phyloP scores from a whole-genome alignment of 352 stramenopile genomes.

The Phytophthora hibernalis region DNA sequence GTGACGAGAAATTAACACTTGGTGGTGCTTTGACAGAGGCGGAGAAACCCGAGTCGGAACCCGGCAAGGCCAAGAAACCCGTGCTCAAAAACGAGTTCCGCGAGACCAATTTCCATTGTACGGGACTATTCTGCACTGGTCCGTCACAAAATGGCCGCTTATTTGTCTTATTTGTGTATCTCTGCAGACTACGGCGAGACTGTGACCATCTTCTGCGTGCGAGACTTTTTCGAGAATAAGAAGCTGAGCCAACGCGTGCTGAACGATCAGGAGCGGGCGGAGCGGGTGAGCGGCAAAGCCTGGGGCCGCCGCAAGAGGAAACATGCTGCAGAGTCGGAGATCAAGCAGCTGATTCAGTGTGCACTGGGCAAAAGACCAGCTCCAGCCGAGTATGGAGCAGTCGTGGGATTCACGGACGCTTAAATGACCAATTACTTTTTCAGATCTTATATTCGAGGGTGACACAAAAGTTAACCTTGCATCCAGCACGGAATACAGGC shows the following conservation, averaged over 20 bases:
- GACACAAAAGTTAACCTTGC: slow-evolving; percentile 37
- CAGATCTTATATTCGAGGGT: slow-evolving; percentile 5
- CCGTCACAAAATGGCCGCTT: background rate
- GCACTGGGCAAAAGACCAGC: slow-evolving; percentile 47
- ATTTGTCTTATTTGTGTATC: slow-evolving; percentile 4
- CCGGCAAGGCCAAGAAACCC: slow-evolving; percentile 29
- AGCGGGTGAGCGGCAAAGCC: slow-evolving; percentile 57
- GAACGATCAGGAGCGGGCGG: slow-evolving; percentile 75
- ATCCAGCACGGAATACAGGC: slow-evolving; percentile 53
- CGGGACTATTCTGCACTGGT: background rate
- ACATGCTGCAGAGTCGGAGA: slow-evolving; percentile 23
- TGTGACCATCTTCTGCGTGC: slow-evolving; percentile 77
- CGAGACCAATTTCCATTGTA: slow-evolving; percentile 78
- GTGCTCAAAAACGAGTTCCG: slow-evolving; percentile 88
- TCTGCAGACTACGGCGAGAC: slow-evolving; percentile 77
- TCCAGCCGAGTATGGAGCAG: slow-evolving; percentile 21
- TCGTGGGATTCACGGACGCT: background rate
- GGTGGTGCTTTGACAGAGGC: slow-evolving; percentile 18
- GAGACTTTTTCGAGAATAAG: slow-evolving; percentile 76
- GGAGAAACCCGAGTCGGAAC: slow-evolving; percentile 31
- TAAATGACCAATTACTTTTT: slow-evolving; percentile 12
- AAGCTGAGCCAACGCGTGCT: slow-evolving; percentile 76
- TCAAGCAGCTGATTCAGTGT: slow-evolving; percentile 54
- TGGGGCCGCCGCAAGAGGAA: slow-evolving; percentile 45
- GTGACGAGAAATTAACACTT: slow-evolving; percentile 9